Conservation (phyloP, 2,329 filamentous ascomycete genomes). For the Chaetoscypha palmicola region DNA sequence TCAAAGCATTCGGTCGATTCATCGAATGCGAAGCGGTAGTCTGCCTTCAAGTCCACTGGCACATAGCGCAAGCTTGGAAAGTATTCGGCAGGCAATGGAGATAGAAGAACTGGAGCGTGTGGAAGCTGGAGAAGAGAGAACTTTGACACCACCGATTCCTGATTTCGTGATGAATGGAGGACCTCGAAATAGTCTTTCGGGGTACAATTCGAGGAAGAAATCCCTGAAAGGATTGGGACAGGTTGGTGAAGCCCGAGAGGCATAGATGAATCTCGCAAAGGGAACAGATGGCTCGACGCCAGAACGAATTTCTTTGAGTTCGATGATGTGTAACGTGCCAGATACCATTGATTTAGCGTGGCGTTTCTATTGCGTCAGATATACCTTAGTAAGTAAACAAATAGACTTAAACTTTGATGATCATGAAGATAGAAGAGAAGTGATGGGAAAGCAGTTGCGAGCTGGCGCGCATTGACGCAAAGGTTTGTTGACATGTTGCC, state of each 20-base stretch:
- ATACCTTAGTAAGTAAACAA: constrained; percentile 26
- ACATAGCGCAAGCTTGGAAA: constrained; percentile 44
- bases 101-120: constrained; percentile 24
- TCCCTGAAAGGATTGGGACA: constrained; percentile 16
- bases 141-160: constrained; percentile 53
- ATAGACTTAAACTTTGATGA: constrained; percentile 10
- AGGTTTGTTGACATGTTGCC: too few species aligned
- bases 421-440: neutral
- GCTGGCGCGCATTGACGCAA: too few species aligned
- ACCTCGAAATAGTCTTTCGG: constrained; percentile 42
- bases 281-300: constrained; percentile 23
- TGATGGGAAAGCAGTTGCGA: too few species aligned
- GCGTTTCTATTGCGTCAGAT: constrained; percentile 23
- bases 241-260: constrained; percentile 18
- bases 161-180: constrained; percentile 53
- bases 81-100: constrained; percentile 23
- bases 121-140: constrained; percentile 34
- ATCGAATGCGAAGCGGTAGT: constrained; percentile 50
- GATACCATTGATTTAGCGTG: constrained; percentile 31
- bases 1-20: constrained; percentile 43
- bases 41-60: constrained; percentile 45
- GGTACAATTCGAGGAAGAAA: constrained; percentile 33
- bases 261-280: constrained; percentile 15
- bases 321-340: constrained; percentile 15
- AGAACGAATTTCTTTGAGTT: constrained; percentile 25